phyloP scores from a whole-genome alignment of 805 yeast genomes.

The Saccharomycopsis sp. region DNA sequence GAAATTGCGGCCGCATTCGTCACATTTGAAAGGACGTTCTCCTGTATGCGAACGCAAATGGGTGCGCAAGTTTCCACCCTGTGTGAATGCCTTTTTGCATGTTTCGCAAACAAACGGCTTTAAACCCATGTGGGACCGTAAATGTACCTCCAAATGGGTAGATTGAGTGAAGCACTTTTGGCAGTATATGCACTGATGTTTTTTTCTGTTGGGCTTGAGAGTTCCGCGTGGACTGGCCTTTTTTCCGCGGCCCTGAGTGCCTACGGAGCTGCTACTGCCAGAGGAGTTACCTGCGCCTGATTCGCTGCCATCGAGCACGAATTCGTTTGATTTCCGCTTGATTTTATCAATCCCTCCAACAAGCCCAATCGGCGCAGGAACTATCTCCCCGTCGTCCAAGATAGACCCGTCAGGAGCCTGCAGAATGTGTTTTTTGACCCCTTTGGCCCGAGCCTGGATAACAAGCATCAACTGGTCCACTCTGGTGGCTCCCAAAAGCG shows the following conservation, averaged over 20 bases:
- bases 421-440: constrained; percentile 55
- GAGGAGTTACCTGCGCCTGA: constrained; percentile 22
- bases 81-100: constrained; percentile 80
- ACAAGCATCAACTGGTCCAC: constrained; percentile 89
- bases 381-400: constrained; percentile 43
- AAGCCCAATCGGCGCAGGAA: constrained; percentile 55
- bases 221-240: not conserved
- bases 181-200: constrained; percentile 71
- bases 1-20: constrained; percentile 65
- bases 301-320: constrained; percentile 27
- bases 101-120: constrained; percentile 76
- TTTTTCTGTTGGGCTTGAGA: constrained; percentile 35
- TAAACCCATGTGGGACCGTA: constrained; percentile 78
- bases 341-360: constrained; percentile 81
- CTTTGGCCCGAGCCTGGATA: constrained; percentile 80
- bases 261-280: not conserved
- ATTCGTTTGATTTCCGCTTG: constrained; percentile 23
- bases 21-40: constrained; percentile 83
- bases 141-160: constrained; percentile 88
- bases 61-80: constrained; percentile 83
- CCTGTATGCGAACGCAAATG: constrained; percentile 86
- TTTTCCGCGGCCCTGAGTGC: not conserved
- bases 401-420: constrained; percentile 67
- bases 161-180: constrained; percentile 75
- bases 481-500: constrained; percentile 77